Evolutionary conservation across 2,329 filamentous ascomycete genomes (phyloP).

Genomic region (Neoascochyta sp.): DNA sequence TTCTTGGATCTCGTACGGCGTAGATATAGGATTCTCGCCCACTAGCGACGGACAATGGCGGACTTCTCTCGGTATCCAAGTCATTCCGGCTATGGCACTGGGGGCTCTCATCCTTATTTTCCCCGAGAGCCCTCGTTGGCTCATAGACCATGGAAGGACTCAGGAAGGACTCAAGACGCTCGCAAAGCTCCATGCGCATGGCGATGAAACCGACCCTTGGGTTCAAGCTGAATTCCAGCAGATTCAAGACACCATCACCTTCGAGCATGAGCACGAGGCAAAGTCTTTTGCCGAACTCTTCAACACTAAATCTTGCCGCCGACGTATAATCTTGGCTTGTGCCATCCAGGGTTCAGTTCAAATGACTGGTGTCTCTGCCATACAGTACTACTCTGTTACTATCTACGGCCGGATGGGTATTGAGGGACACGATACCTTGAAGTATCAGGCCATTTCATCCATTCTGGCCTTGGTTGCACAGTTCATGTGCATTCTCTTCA

Average conservation of each 20-base stretch:
- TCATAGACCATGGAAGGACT: slow-evolving; percentile 66
- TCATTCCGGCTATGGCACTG: slow-evolving; percentile 62
- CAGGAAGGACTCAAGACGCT: slow-evolving; percentile 65
- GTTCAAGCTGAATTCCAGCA: slow-evolving; percentile 69
- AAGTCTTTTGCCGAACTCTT: slow-evolving; percentile 70
- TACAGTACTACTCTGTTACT: slow-evolving; percentile 68
- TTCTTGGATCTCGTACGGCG: slow-evolving; percentile 68
- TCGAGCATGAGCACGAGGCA: slow-evolving; percentile 65
- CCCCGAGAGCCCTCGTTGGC: slow-evolving; percentile 66
- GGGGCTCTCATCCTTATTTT: slow-evolving; percentile 67
- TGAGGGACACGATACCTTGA: slow-evolving; percentile 59
- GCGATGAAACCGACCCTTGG: slow-evolving; percentile 63
- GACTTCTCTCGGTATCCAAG: slow-evolving; percentile 65
- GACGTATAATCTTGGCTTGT: slow-evolving; percentile 66
- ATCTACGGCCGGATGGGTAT: slow-evolving; percentile 72
- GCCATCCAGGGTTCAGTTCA: slow-evolving; percentile 68
- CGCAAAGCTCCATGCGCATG: slow-evolving; percentile 66
- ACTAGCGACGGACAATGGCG: slow-evolving; percentile 56
- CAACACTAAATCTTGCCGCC: slow-evolving; percentile 62
- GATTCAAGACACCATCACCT: slow-evolving; percentile 63
- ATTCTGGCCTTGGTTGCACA: slow-evolving; percentile 68
- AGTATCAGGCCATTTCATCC: slow-evolving; percentile 72
- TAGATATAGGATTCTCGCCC: slow-evolving; percentile 50
- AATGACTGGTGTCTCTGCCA: slow-evolving; percentile 64
- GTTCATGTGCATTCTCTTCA: slow-evolving; percentile 62